Evolutionary conservation across 495 filamentous ascomycete genomes (phyloP).

Genomic region (Letharia lupina): DNA sequence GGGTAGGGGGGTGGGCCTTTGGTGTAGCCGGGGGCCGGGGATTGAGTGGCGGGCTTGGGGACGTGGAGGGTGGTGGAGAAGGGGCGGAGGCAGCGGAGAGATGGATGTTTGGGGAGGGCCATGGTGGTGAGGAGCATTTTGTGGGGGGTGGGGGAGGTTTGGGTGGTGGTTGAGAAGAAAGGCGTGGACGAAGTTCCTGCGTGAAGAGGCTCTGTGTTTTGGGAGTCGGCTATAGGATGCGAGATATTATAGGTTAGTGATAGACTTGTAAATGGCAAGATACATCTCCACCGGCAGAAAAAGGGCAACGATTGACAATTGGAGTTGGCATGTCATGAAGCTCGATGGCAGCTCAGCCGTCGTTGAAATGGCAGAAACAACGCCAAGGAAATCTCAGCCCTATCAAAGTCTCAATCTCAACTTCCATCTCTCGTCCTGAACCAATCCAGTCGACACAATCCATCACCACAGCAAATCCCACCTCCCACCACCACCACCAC

Average conservation of each 20-base stretch:
- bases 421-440: too few species aligned
- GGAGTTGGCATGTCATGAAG: too few species aligned
- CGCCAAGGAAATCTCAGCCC: too few species aligned
- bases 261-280: background rate
- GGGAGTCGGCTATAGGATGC: background rate
- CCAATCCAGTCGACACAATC: too few species aligned
- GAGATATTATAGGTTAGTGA: background rate
- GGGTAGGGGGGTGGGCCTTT: slow-evolving; percentile 64
- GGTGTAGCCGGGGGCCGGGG: slow-evolving; percentile 3
- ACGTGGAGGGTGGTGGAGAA: slow-evolving; percentile 8
- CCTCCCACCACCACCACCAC: background rate
- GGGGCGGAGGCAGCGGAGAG: slow-evolving; percentile 9
- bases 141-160: too few species aligned
- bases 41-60: background rate
- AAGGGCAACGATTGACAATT: too few species aligned
- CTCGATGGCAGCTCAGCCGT: too few species aligned
- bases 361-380: too few species aligned
- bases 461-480: too few species aligned
- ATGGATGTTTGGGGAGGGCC: background rate
- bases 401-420: too few species aligned
- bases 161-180: background rate
- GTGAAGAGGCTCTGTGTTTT: background rate
- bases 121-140: background rate
- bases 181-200: background rate
- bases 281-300: slow-evolving; percentile 42